These are phyloP conservation scores for Chytriomyces sp. DNA, from an alignment of 192 early-diverging fungal species.

Conservation along the genomic window DNA sequence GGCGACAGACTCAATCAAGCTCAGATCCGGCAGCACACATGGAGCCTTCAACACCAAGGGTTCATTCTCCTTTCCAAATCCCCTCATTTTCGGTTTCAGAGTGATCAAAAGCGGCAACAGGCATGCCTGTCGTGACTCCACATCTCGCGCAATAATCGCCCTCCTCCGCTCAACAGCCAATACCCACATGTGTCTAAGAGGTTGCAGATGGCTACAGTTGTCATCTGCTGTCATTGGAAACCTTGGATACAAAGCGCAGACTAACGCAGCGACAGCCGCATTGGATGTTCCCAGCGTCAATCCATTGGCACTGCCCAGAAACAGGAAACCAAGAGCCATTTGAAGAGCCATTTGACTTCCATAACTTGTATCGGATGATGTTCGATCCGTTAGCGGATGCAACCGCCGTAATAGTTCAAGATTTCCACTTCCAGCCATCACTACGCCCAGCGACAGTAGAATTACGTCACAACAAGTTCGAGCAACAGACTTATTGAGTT, in stretches of 20 bases:
- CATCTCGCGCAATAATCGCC: slow-evolving; percentile 74
- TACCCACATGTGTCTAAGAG: slow-evolving; percentile 81
- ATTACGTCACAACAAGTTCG: slow-evolving; percentile 74
- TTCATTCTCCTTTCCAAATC: background rate
- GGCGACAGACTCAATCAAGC: slow-evolving; percentile 56
- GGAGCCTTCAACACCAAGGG: slow-evolving; percentile 58
- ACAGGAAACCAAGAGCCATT: slow-evolving; percentile 81
- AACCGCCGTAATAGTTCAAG: slow-evolving; percentile 65
- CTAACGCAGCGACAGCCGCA: slow-evolving; percentile 66
- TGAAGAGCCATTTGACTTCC: slow-evolving; percentile 73
- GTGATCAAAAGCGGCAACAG: slow-evolving; percentile 59
- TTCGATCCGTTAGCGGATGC: slow-evolving; percentile 56
- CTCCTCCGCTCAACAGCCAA: slow-evolving; percentile 68
- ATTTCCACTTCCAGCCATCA: slow-evolving; percentile 85
- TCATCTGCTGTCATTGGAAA: slow-evolving; percentile 61
- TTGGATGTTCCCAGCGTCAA: slow-evolving; percentile 68
- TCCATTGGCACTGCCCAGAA: slow-evolving; percentile 71
- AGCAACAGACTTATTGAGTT: slow-evolving; percentile 67
- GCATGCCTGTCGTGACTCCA: slow-evolving; percentile 56
- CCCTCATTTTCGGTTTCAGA: background rate
- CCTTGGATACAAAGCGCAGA: slow-evolving; percentile 73
- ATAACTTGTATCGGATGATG: slow-evolving; percentile 61
- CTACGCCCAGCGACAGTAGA: slow-evolving; percentile 63
- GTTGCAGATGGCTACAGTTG: slow-evolving; percentile 73
- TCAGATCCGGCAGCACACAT: slow-evolving; percentile 61